A percentile compares a stretch with the other conserved stretches of the same genome.
Conservation (phyloP, 129 eudicot species). For the Saposhnikovia divaricata region DNA sequence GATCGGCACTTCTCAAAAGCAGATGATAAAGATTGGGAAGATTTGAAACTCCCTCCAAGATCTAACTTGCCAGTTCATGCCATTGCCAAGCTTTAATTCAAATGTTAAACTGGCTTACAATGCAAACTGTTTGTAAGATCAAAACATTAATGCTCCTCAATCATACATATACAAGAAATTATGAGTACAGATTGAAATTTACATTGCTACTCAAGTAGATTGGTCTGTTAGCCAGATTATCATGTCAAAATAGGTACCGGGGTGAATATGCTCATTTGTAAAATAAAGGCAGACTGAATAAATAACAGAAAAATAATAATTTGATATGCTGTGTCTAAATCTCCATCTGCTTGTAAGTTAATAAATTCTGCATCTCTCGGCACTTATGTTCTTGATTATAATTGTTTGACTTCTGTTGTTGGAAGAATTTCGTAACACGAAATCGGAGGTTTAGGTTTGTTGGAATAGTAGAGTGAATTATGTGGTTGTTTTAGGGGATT, state of each 20-base stretch:
- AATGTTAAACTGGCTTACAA: not conserved
- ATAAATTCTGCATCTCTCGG: not conserved
- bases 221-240: not conserved
- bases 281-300: not conserved
- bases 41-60: constrained; percentile 64
- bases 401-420: too few species aligned
- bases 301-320: not conserved
- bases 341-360: not conserved
- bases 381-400: not conserved
- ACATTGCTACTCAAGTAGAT: not conserved
- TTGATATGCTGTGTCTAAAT: not conserved
- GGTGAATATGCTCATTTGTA: not conserved
- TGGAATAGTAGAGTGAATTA: too few species aligned
- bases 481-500: too few species aligned
- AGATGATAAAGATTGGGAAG: constrained; percentile 64
- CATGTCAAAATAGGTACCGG: not conserved
- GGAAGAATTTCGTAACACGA: too few species aligned
- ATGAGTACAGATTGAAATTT: not conserved
- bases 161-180: not conserved
- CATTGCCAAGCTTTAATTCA: constrained; percentile 78
- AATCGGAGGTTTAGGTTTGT: too few species aligned
- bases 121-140: not conserved
- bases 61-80: constrained; percentile 64
- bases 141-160: not conserved
- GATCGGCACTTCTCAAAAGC: constrained; percentile 54